Base-by-base conservation (phyloP, 257 asterid genomes). In the Solanum corneliomulleri region DNA sequence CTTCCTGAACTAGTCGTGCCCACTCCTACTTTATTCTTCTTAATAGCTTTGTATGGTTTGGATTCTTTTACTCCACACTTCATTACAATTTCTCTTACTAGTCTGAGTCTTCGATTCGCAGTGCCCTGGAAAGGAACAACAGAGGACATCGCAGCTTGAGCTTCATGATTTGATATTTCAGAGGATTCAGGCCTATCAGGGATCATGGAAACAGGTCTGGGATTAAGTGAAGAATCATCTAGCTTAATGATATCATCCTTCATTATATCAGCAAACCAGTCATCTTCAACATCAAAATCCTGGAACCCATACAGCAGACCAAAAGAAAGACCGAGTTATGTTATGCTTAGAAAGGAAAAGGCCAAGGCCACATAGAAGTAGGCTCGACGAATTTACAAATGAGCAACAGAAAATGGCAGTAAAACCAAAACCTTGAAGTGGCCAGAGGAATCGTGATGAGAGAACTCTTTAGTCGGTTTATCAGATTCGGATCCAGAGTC, bases 261-360 rank as follows among this genome's bases (percentile, higher is more conserved):
- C 98, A 96, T 91, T 88, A 96, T 94, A 89, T 96, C 99, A 0
- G 97, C 97, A 74, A 92, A 95, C 2, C 93, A 96, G 82, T 96
- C 98, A 18, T 95, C 99, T 85, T 93, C 98, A 21, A 87, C 90
- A 6, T 70, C 87, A 31, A 45, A 16, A 83, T 87, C 91, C 98
- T 95, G 93, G 49, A 88, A 87, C 9, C 84, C 74, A 84, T 33
- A 81, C 45, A 47, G 69, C n/a, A 47, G 69, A 80, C 68, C 68
- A 16, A 80, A 80, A 80, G 20, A 80, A 3, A 1, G 70, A 80
- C 18, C 11, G 9, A 45, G 16, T 47, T 80, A 49, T 47, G 10
- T 27, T 23, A 11, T 1, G 52, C 2, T 8, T 77, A 77, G 13
- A 25, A 44, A 4, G 84, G 64, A 15, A 78, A 78, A 4, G 41